Conservation (phyloP, 2,329 filamentous ascomycete genomes). For the Dactylellina cionopaga region DNA sequence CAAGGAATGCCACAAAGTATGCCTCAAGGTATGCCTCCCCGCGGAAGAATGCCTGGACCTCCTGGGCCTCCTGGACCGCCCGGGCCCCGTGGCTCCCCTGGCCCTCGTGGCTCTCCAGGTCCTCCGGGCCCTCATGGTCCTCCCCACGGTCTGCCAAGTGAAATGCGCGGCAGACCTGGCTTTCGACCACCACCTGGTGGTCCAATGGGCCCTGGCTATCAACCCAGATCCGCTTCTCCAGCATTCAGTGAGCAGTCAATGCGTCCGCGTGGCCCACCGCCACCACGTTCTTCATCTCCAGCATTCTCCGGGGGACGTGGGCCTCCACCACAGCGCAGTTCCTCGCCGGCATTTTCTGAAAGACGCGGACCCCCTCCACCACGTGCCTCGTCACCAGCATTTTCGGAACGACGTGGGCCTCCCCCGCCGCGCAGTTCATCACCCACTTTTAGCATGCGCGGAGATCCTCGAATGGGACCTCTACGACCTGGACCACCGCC, state of each 20-base stretch:
- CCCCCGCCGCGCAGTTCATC: slow-evolving; percentile 39
- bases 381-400: slow-evolving; percentile 40
- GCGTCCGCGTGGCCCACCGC: slow-evolving; percentile 23
- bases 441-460: slow-evolving; percentile 45
- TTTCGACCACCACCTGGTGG: slow-evolving; percentile 32
- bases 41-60: slow-evolving; percentile 20
- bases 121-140: slow-evolving; percentile 3
- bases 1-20: neutral
- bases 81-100: too few relatives aligned
- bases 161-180: slow-evolving; percentile 39
- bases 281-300: slow-evolving; percentile 24
- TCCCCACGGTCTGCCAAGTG: slow-evolving; percentile 1
- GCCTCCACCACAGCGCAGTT: slow-evolving; percentile 25
- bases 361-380: slow-evolving; percentile 33
- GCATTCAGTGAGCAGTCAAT: slow-evolving; percentile 48
- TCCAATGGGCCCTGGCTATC: slow-evolving; percentile 48
- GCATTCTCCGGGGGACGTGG: slow-evolving; percentile 30
- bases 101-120: too few relatives aligned
- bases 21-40: slow-evolving; percentile 13
- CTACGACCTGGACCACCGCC: slow-evolving; percentile 13
- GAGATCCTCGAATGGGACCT: slow-evolving; percentile 27
- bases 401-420: slow-evolving; percentile 42
- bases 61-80: slow-evolving; percentile 1
- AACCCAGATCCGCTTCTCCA: slow-evolving; percentile 34
- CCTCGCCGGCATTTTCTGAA: slow-evolving; percentile 38